phyloP scores from a whole-genome alignment of 176 grass and related monocot genomes.

The Olyra latifolia region DNA sequence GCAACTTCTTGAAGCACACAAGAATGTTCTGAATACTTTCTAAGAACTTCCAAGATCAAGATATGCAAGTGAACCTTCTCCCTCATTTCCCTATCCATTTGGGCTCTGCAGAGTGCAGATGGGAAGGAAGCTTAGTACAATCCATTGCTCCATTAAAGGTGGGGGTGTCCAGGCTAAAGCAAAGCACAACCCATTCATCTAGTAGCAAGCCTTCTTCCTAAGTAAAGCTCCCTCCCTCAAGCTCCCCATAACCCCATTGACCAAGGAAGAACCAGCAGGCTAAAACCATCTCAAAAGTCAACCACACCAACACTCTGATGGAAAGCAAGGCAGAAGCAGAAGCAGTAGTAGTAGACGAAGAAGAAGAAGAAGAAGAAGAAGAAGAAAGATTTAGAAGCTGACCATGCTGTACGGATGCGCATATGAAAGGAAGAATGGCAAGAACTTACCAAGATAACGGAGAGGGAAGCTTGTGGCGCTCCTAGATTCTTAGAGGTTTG shows the following conservation, averaged over 20 bases:
- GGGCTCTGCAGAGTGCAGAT: background rate
- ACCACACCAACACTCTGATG: conserved; percentile 3
- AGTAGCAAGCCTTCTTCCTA: background rate
- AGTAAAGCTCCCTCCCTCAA: background rate
- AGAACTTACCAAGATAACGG: conserved; percentile 29
- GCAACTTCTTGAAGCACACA: conserved; percentile 3
- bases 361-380: background rate
- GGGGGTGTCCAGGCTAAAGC: background rate
- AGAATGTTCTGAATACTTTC: background rate
- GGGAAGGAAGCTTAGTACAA: background rate
- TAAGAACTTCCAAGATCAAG: conserved; percentile 4
- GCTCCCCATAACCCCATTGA: background rate
- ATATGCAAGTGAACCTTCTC: background rate
- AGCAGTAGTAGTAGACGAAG: background rate
- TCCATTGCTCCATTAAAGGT: background rate
- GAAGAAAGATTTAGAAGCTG: conserved; percentile 8
- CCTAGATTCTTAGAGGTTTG: conserved; percentile 11
- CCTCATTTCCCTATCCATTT: conserved; percentile 7
- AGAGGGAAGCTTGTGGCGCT: background rate
- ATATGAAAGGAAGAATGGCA: background rate
- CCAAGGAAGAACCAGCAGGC: background rate
- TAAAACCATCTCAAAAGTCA: background rate
- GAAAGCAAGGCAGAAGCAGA: conserved; percentile 16
- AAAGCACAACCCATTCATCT: background rate
- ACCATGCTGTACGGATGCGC: background rate